Conservation (phyloP, 441 rosid species). For the Adansonia gregorii region DNA sequence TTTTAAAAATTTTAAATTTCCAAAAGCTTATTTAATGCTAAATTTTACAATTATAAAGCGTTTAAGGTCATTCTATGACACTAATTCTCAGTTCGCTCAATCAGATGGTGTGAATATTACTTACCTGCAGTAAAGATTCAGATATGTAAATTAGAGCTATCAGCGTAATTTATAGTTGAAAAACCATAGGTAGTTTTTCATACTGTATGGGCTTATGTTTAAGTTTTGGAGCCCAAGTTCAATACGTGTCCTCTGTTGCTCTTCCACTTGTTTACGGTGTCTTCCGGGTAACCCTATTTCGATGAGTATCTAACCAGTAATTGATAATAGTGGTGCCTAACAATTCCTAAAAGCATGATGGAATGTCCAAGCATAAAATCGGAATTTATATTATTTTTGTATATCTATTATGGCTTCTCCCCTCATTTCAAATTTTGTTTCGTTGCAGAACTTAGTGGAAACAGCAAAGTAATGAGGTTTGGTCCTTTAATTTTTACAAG, state of each 20-base stretch:
- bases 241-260: neutral
- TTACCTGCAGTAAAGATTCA: neutral
- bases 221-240: neutral
- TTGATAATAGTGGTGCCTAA: neutral
- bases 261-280: neutral
- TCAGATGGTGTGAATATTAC: neutral
- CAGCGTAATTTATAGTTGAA: neutral
- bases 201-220: neutral
- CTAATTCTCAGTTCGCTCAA: neutral
- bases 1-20: neutral
- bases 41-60: neutral
- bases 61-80: neutral
- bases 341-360: constrained; percentile 2
- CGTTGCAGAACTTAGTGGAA: constrained; percentile 56
- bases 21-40: neutral
- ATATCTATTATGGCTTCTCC: neutral
- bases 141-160: neutral
- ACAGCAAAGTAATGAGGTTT: constrained; percentile 53
- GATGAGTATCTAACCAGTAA: neutral
- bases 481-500: constrained; percentile 19
- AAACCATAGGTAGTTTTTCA: neutral
- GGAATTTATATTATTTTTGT: neutral
- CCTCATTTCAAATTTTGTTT: constrained; percentile 8
- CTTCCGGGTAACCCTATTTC: neutral
- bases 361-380: neutral